These are phyloP conservation scores for Glycine tomentella DNA, from an alignment of 306 rosid species.

Conservation along the genomic window DNA sequence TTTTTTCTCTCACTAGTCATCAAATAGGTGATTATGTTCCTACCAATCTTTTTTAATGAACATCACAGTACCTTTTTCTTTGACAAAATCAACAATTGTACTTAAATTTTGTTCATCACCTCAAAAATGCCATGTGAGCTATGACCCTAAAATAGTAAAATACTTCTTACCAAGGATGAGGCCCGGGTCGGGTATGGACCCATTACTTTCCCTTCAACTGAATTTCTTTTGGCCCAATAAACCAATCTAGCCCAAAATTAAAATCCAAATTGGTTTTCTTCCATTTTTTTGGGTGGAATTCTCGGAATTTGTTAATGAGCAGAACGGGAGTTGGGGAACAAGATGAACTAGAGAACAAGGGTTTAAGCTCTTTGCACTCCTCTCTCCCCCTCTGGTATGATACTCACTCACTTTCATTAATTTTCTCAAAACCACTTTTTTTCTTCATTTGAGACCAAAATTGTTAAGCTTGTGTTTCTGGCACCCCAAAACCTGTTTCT, in stretches of 20 bases:
- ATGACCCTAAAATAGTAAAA: background rate
- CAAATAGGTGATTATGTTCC: too few relatives aligned
- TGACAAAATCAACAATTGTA: background rate
- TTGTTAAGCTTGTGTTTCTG: constrained; percentile 14
- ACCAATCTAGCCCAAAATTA: constrained; percentile 16
- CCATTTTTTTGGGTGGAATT: background rate
- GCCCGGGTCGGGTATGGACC: background rate
- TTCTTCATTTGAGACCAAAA: background rate
- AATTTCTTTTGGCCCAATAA: constrained; percentile 1
- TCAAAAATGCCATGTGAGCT: background rate
- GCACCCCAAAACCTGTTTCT: background rate
- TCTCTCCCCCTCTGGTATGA: constrained; percentile 44
- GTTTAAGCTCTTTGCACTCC: constrained; percentile 32
- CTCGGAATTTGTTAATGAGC: background rate
- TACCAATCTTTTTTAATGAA: too few relatives aligned
- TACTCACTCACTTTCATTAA: background rate
- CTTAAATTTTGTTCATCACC: background rate
- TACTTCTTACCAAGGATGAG: background rate
- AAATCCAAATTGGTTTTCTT: background rate
- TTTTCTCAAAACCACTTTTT: constrained; percentile 16
- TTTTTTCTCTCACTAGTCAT: too few relatives aligned
- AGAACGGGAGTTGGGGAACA: constrained; percentile 26
- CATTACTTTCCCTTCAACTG: too few relatives aligned
- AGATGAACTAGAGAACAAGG: constrained; percentile 43
- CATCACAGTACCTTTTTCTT: background rate